phyloP scores from a whole-genome alignment of 495 filamentous ascomycete species.

The Trichoderma virens region DNA sequence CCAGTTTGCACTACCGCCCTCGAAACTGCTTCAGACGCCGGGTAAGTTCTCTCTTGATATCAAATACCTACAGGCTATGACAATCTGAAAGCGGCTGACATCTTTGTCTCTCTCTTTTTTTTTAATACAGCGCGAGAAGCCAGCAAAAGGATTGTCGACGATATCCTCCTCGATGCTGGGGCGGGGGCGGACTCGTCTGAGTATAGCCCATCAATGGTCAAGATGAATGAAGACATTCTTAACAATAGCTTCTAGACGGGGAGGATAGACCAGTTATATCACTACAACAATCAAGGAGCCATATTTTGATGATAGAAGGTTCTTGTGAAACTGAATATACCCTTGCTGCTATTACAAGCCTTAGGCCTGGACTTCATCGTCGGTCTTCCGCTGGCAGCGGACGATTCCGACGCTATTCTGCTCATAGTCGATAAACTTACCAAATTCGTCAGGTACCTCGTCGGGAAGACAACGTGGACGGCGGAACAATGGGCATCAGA shows the following conservation, averaged over 20 bases:
- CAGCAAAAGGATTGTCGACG: slow-evolving; percentile 83
- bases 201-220: slow-evolving; percentile 69
- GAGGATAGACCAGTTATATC: background rate
- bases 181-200: slow-evolving; percentile 43
- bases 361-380: no score
- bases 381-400: no score
- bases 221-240: slow-evolving; percentile 54
- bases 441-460: no score
- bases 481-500: no score
- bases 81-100: background rate
- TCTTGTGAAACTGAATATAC: background rate
- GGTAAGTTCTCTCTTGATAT: slow-evolving; percentile 42
- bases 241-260: slow-evolving; percentile 59
- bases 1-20: slow-evolving; percentile 87
- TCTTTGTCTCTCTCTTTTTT: background rate
- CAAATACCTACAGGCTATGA: background rate
- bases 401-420: no score
- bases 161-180: slow-evolving; percentile 80
- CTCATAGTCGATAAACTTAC: no score
- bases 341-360: background rate
- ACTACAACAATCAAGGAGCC: background rate
- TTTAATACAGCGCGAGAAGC: slow-evolving; percentile 66
- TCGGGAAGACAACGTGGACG: no score
- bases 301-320: background rate
- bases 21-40: slow-evolving; percentile 81